Evolutionary conservation across 148 eudicot genomes (phyloP).

Genomic region (Gaultheria prostrata): DNA sequence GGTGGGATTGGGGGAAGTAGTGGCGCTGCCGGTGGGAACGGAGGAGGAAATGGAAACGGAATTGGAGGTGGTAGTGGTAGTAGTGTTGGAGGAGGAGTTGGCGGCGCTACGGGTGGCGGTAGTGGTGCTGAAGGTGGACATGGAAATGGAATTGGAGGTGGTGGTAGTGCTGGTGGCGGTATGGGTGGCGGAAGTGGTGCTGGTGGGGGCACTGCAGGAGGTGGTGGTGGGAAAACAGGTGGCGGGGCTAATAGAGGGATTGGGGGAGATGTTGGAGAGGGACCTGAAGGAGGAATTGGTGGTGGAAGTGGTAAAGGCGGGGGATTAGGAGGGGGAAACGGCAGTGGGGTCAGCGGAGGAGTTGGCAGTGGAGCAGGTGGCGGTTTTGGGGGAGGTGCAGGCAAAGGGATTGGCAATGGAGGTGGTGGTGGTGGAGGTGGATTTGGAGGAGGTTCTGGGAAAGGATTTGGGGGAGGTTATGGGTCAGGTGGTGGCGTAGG

Average conservation of each 20-base stretch:
- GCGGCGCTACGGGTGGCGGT: not conserved
- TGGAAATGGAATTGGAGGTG: not conserved
- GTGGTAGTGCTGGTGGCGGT: conserved; percentile 8
- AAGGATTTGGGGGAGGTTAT: not conserved
- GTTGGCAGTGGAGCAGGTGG: conserved; percentile 6
- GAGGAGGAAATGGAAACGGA: not conserved
- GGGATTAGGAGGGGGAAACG: not conserved
- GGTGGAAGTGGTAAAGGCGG: conserved; percentile 18
- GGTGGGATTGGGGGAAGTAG: conserved; percentile 4
- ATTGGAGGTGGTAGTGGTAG: not conserved
- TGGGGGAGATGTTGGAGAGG: conserved; percentile 11
- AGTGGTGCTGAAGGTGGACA: not conserved
- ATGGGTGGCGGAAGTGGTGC: not conserved
- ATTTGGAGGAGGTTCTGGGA: not conserved
- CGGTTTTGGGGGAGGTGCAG: not conserved
- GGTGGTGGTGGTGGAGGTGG: not conserved
- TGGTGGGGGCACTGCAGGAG: conserved; percentile 14
- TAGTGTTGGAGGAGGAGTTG: conserved; percentile 13
- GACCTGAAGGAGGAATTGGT: conserved; percentile 20
- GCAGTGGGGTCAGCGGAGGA: not conserved
- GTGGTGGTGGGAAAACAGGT: conserved; percentile 13
- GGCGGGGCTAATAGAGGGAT: conserved; percentile 9
- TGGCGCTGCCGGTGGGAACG: not conserved
- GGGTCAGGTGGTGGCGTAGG: not conserved
- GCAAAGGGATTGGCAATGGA: not conserved